Percentiles rank a stretch among this genome's conserved stretches.
phyloP scores from a whole-genome alignment of 768 basidiomycete species.

The Russula olivacea region DNA sequence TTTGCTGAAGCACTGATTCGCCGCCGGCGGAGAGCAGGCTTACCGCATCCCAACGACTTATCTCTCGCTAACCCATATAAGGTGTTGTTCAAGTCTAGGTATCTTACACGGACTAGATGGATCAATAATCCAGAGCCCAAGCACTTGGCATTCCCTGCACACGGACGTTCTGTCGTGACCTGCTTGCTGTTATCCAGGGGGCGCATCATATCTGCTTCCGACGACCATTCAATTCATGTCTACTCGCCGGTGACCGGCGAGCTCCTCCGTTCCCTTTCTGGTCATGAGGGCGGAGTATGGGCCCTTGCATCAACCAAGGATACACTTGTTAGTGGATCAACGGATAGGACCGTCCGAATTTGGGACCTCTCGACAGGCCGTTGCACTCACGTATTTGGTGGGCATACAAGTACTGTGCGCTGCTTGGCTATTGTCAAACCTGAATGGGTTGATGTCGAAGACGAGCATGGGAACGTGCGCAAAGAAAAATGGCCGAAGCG shows the following conservation, averaged over 20 bases:
- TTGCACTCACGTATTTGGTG: slow-evolving; percentile 91
- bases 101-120: slow-evolving; percentile 77
- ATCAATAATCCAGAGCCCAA: slow-evolving; percentile 64
- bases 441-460: slow-evolving; percentile 71
- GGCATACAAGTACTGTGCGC: slow-evolving; percentile 93
- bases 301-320: slow-evolving; percentile 87
- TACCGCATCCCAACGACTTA: slow-evolving; percentile 43
- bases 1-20: slow-evolving; percentile 70
- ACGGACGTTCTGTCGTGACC: slow-evolving; percentile 88
- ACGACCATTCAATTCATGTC: slow-evolving; percentile 94
- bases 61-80: slow-evolving; percentile 85
- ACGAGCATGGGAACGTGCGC: slow-evolving; percentile 51
- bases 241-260: slow-evolving; percentile 84
- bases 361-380: slow-evolving; percentile 78
- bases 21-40: slow-evolving; percentile 44
- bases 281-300: slow-evolving; percentile 97
- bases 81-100: slow-evolving; percentile 86
- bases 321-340: slow-evolving; percentile 85
- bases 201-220: slow-evolving; percentile 94
- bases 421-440: slow-evolving; percentile 96
- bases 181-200: slow-evolving; percentile 92
- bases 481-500: slow-evolving; percentile 72
- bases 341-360: slow-evolving; percentile 87
- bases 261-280: slow-evolving; percentile 66
- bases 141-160: slow-evolving; percentile 79